phyloP scores from a whole-genome alignment of 1,284 basidiomycete species.

The Stereum hirsutum region DNA sequence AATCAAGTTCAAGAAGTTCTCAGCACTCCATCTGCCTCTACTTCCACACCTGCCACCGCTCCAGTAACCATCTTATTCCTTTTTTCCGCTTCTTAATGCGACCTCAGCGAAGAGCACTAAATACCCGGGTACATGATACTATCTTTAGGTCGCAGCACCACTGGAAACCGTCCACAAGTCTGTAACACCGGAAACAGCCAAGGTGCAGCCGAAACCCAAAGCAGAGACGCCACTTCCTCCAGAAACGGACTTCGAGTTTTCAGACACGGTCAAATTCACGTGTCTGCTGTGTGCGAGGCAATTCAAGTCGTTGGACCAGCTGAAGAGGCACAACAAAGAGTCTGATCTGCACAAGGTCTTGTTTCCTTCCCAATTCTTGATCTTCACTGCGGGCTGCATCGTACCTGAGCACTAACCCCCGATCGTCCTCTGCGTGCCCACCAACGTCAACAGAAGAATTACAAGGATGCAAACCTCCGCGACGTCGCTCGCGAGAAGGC shows the following conservation, averaged over 20 bases:
- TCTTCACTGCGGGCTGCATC: too few species aligned
- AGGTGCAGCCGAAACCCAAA: conserved; percentile 14
- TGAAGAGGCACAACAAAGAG: conserved; percentile 81
- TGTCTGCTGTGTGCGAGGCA: conserved; percentile 88
- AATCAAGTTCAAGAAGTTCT: conserved; percentile 88
- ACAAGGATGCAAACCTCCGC: conserved; percentile 57
- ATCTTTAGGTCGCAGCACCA: too few species aligned
- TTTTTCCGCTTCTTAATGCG: background rate
- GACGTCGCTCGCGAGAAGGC: conserved; percentile 71
- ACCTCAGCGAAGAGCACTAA: too few species aligned
- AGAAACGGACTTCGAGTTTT: conserved; percentile 66
- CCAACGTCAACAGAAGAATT: conserved; percentile 79
- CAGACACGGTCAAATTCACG: conserved; percentile 61
- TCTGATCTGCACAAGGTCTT: conserved; percentile 86
- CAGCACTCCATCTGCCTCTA: conserved; percentile 19
- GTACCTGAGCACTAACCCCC: too few species aligned
- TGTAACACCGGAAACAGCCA: conserved; percentile 1
- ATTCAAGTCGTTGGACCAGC: conserved; percentile 80
- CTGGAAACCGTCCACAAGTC: too few species aligned
- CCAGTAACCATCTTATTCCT: too few species aligned
- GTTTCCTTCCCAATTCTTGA: too few species aligned
- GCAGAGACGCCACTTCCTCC: conserved; percentile 27
- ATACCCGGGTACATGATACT: too few species aligned
- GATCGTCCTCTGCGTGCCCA: too few species aligned
- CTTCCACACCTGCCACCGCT: conserved; percentile 8